Base-by-base conservation (phyloP, 371 early-diverging fungal genomes). In the Mycotypha africana region DNA sequence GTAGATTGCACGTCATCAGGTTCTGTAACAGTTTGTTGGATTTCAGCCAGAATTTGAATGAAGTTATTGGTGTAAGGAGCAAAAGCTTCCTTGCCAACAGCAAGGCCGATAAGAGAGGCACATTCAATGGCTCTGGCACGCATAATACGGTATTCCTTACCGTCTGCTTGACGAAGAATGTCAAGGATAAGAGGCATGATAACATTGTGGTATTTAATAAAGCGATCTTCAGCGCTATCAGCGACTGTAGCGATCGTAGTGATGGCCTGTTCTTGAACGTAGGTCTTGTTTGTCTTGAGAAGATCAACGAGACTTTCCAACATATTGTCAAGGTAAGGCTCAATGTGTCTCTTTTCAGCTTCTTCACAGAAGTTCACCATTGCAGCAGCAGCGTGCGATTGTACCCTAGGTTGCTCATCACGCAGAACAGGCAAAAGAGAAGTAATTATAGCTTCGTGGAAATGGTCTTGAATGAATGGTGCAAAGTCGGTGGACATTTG, bases 161-260 rank as follows among this genome's bases (percentile, higher is more conserved):
- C 80, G 14, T 81, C 81, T 5, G 93, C 93, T 59, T 86, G 78
- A 37, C 76, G 78, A 31, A 97, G 76, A 35, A 94, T 84, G 53
- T 88, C 82, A 33, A 98, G 67, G 51, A 97, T 76, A 39, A 89
- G 64, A 7, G 96, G 97, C 92, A 97, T 95, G 58, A 97, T 92
- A n/a, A 80, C 67, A 47, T 65, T 56, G 63, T 96, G 95, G 69
- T 92, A 96, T 70, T 88, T 85, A 53, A 71, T 74, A 56, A 97
- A 97, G 56, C 81, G 70, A 43, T 86, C 88, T 60, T 86, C 89
- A 17, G 96, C 92, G 47, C 86, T 84, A 65, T 95, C 97, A 9
- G 98, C 97, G n/a, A 97, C 88, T 2, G 95, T 92, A 39, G 98
- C 97, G 44, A 98, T 89, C 16, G 97, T 91, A 21, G 97, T 95